A percentile compares a stretch with the other conserved stretches of the same genome.
Conservation (phyloP, 2,329 filamentous ascomycete species). For the Eurotiales sp. region DNA sequence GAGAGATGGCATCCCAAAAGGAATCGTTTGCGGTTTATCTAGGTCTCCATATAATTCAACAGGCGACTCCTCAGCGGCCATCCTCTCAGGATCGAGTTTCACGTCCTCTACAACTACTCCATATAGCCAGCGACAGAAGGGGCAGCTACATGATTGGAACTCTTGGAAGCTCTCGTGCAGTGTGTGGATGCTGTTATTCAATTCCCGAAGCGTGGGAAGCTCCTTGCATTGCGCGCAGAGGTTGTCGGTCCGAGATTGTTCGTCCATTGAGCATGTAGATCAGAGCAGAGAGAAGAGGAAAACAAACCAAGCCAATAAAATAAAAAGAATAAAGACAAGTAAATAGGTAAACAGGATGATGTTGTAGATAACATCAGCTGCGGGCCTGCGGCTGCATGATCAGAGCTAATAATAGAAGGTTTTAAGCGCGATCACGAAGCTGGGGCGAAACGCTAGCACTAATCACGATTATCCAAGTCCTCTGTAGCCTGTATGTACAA, state of each 20-base stretch:
- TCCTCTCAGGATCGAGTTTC: neutral
- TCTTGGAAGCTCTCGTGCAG: slow-evolving; percentile 6
- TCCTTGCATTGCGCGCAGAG: slow-evolving; percentile 5
- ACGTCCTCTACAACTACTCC: neutral
- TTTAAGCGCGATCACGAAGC: too few species aligned
- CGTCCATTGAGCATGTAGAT: too few species aligned
- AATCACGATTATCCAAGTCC: too few species aligned
- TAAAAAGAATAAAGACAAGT: neutral
- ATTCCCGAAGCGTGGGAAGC: slow-evolving; percentile 3
- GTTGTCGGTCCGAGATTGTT: too few species aligned
- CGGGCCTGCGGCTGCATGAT: too few species aligned
- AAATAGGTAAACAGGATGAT: too few species aligned
- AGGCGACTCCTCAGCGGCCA: neutral
- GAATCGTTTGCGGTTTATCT: neutral
- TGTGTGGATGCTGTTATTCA: neutral
- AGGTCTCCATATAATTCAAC: slow-evolving; percentile 5
- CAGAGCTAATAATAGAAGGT: too few species aligned
- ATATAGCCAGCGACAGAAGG: slow-evolving; percentile 8
- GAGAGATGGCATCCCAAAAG: neutral
- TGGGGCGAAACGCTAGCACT: too few species aligned
- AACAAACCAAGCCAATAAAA: too few species aligned
- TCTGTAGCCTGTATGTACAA: too few species aligned
- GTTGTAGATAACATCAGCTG: too few species aligned
- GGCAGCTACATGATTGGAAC: slow-evolving; percentile 4
- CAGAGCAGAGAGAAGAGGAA: too few species aligned